These are phyloP conservation scores for Trametes punicea DNA, from an alignment of 768 basidiomycete species.

Conservation along the genomic window DNA sequence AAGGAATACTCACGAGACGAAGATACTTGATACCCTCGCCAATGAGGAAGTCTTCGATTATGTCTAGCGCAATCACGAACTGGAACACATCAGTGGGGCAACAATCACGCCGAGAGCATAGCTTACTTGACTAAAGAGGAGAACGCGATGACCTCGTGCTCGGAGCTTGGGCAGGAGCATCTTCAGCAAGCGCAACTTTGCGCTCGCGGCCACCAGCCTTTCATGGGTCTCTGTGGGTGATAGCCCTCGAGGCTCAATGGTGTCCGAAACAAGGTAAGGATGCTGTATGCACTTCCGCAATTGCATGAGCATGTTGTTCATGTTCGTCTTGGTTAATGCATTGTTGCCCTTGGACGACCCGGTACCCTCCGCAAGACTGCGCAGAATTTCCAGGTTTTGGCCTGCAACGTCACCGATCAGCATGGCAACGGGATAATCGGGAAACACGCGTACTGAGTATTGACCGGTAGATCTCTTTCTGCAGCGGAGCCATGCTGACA, in stretches of 20 bases:
- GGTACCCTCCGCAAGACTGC: constrained; percentile 48
- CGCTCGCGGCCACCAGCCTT: constrained; percentile 77
- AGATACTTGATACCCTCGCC: constrained; percentile 81
- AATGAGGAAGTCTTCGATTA: constrained; percentile 83
- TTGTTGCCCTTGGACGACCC: constrained; percentile 30
- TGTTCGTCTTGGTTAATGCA: constrained; percentile 45
- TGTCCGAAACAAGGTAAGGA: constrained; percentile 79
- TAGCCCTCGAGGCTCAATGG: constrained; percentile 72
- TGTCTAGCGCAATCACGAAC: constrained; percentile 86
- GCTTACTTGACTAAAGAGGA: constrained; percentile 86
- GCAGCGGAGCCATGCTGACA: constrained; percentile 80
- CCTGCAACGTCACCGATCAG: constrained; percentile 38
- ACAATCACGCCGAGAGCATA: not conserved
- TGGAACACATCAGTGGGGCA: constrained; percentile 30
- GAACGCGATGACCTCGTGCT: constrained; percentile 80
- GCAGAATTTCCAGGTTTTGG: constrained; percentile 66
- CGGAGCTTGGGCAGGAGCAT: constrained; percentile 78
- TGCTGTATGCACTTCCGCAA: constrained; percentile 88
- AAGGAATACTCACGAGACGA: constrained; percentile 56
- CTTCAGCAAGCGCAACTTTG: constrained; percentile 81
- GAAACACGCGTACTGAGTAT: constrained; percentile 59
- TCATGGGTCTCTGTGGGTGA: constrained; percentile 61
- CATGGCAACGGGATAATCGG: constrained; percentile 15
- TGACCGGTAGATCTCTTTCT: constrained; percentile 84
- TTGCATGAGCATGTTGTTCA: constrained; percentile 88